These are phyloP conservation scores for Xylaria flabelliformis DNA, from an alignment of 495 filamentous ascomycete species.

Conservation along the genomic window DNA sequence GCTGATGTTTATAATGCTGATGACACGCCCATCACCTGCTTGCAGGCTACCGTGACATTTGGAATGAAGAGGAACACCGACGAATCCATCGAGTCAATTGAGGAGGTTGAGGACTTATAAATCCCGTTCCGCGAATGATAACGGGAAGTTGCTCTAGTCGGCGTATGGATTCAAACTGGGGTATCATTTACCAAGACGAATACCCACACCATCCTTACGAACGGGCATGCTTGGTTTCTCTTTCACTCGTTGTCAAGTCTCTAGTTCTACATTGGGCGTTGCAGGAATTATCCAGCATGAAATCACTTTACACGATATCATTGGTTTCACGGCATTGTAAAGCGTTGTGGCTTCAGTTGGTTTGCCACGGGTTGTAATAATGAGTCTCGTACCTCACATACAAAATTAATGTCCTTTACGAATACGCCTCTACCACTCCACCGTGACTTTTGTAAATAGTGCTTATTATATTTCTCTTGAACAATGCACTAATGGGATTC, in stretches of 20 bases:
- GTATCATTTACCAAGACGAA: background rate
- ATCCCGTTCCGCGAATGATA: constrained; percentile 9
- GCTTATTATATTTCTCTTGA: background rate
- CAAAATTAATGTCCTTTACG: background rate
- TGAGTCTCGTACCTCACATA: background rate
- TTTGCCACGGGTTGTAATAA: constrained; percentile 9
- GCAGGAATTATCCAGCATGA: background rate
- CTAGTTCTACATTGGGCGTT: constrained; percentile 2
- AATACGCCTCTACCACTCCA: background rate
- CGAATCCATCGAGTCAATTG: background rate
- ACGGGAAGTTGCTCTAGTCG: constrained; percentile 12
- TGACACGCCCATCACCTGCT: constrained; percentile 76
- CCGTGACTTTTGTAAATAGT: background rate
- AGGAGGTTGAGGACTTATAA: constrained; percentile 27
- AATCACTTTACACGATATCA: background rate
- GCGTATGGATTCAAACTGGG: constrained; percentile 16
- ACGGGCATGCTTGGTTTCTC: background rate
- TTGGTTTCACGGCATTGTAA: background rate
- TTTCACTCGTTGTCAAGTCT: background rate
- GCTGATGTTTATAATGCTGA: constrained; percentile 82
- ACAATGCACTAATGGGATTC: background rate
- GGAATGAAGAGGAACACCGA: constrained; percentile 33
- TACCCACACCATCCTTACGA: background rate
- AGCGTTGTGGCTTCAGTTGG: constrained; percentile 6
- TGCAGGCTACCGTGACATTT: constrained; percentile 72